Evolutionary conservation across 202 grass and related monocot genomes (phyloP), one percentile per base, ranked within the genome.

Genomic region (Hordeum pubiflorum): DNA sequence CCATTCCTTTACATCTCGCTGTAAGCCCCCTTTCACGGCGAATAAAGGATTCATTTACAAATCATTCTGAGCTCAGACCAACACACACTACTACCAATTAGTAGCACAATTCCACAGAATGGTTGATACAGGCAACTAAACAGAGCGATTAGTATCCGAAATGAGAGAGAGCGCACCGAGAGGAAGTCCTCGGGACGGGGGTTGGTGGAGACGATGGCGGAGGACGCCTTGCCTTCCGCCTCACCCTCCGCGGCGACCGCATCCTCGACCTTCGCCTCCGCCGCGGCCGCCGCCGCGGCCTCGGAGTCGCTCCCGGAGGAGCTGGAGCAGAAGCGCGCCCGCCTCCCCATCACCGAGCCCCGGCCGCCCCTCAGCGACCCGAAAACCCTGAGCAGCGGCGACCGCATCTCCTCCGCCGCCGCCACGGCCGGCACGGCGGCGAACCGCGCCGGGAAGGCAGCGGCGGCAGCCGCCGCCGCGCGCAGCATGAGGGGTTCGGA

Each of bases 321-420:
- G 23, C 91, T 88, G 64, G 94, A 93, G 83, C 89, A 97, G 82
- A 91, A 97, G 29, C 90, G 88, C 26, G 39, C 84, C 75, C 82
- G 89, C 75, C 76, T 93, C 15, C 82, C 75, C 64, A 82, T 37
- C 76, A 32, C 18, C 52, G 78, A 76, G 68, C 52, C 40, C 55
- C 48, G 61, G 57, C 74, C 68, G 50, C 74, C 67, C 80, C 88
- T 82, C 56, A 93, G 82, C 23, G 79, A 44, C 29, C 86, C 87
- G 15, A 91, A 58, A 41, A 93, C 61, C 76, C 86, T 86, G 69
- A 93, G 84, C 85, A 93, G 84, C 38, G 91, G 89, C 64, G 93
- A 89, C 83, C 83, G 86, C 50, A 74, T 24, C 67, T 86, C 78
- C 72, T 34, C 83, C 73, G 58, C 87, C 67, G 79, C 83, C 85